Evolutionary conservation across 306 rosid species (phyloP).

Genomic region (Oxytropis ochrocephala): DNA sequence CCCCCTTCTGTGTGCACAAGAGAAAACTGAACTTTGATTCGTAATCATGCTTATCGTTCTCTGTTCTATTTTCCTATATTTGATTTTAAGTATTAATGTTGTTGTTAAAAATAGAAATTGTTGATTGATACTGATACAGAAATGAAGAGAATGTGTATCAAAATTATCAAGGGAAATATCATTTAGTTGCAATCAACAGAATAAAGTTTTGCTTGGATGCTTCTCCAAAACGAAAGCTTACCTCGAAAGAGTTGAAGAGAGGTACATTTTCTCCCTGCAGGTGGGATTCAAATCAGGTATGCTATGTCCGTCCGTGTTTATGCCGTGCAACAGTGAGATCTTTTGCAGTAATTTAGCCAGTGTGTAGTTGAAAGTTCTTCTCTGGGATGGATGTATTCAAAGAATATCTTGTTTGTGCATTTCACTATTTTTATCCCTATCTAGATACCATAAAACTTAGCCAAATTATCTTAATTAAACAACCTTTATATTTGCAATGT

Average conservation of each 20-base stretch:
- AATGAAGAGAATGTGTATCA: conserved; percentile 33
- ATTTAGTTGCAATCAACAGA: conserved; percentile 42
- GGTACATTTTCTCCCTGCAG: conserved; percentile 67
- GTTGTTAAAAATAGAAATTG: conserved; percentile 4
- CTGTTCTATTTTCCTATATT: conserved; percentile 9
- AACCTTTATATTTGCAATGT: background rate
- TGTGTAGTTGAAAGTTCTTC: background rate
- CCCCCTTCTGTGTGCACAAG: conserved; percentile 67
- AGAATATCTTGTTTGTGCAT: background rate
- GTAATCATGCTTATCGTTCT: conserved; percentile 40
- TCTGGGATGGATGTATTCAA: background rate
- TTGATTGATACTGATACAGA: conserved; percentile 30
- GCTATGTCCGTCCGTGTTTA: background rate
- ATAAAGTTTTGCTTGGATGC: conserved; percentile 68
- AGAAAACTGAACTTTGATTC: conserved; percentile 42
- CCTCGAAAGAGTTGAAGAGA: conserved; percentile 50
- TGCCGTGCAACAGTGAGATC: background rate
- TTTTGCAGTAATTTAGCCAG: background rate
- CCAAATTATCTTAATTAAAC: background rate
- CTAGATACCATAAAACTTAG: background rate
- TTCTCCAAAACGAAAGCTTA: conserved; percentile 55
- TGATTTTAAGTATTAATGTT: background rate
- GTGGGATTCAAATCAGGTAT: conserved; percentile 74
- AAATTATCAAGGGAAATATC: conserved; percentile 41
- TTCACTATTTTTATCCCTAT: background rate